Evolutionary conservation across 257 asterid species (phyloP).

Genomic region (Apocynum venetum): DNA sequence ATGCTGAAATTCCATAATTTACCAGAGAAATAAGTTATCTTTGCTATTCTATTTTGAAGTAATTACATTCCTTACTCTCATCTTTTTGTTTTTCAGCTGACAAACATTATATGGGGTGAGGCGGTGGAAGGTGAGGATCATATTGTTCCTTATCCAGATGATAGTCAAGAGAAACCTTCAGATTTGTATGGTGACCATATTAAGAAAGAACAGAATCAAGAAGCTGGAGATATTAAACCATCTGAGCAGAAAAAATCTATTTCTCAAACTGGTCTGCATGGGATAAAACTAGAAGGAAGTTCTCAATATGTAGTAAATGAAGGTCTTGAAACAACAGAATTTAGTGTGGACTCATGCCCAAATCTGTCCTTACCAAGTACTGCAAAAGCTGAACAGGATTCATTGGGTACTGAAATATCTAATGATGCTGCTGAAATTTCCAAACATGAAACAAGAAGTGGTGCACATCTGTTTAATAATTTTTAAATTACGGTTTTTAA

Average conservation of each 20-base stretch:
- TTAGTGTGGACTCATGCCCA: conserved; percentile 37
- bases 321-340: conserved; percentile 26
- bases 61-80: conserved; percentile 7
- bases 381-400: conserved; percentile 33
- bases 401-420: conserved; percentile 29
- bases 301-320: conserved; percentile 36
- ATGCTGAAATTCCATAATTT: background rate
- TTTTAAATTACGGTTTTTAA: background rate
- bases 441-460: conserved; percentile 36
- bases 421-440: conserved; percentile 30
- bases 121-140: conserved; percentile 68
- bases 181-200: conserved; percentile 34
- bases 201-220: conserved; percentile 52
- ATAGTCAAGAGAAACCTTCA: conserved; percentile 41
- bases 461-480: conserved; percentile 11
- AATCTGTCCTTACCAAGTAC: conserved; percentile 39
- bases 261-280: conserved; percentile 28
- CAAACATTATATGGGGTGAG: conserved; percentile 80
- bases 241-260: conserved; percentile 41
- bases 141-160: conserved; percentile 76
- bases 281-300: conserved; percentile 30
- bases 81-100: conserved; percentile 49
- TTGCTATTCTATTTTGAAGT: background rate
- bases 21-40: background rate
- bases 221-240: conserved; percentile 29